Evolutionary conservation across 805 yeast genomes (phyloP).

Genomic region (Pichia gijzeniarum): DNA sequence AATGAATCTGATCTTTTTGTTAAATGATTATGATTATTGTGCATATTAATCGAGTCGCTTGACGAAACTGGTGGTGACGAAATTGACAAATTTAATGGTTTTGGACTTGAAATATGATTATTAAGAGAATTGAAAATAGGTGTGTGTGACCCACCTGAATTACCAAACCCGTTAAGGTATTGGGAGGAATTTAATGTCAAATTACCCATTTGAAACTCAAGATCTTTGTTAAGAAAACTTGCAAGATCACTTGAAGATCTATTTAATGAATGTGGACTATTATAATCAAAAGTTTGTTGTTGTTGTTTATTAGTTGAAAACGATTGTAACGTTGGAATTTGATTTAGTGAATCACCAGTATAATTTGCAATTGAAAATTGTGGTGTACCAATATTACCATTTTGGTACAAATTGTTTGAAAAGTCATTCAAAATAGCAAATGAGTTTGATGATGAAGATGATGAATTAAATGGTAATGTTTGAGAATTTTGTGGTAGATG

Average conservation of each 20-base stretch:
- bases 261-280: slow-evolving; percentile 2
- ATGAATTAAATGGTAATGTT: background rate
- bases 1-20: slow-evolving; percentile 9
- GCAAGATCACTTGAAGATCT: slow-evolving; percentile 10
- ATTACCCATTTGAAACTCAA: slow-evolving; percentile 16
- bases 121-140: background rate
- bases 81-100: slow-evolving; percentile 10
- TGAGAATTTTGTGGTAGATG: background rate
- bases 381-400: background rate
- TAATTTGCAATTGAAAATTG: background rate
- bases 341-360: slow-evolving; percentile 2
- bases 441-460: background rate
- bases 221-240: slow-evolving; percentile 17
- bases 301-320: slow-evolving; percentile 2
- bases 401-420: background rate
- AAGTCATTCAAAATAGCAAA: background rate
- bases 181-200: slow-evolving; percentile 15
- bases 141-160: slow-evolving; percentile 4
- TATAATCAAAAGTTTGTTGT: slow-evolving; percentile 7
- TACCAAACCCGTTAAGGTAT: slow-evolving; percentile 4
- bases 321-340: slow-evolving; percentile 4
- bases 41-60: slow-evolving; percentile 6
- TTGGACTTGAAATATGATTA: slow-evolving; percentile 8
- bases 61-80: slow-evolving; percentile 13
- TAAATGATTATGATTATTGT: background rate